A percentile compares a stretch with the other conserved stretches of the same genome.
These are phyloP conservation scores for Suhomyces tanzawaensis DNA, from an alignment of 805 yeast species.

Conservation along the genomic window DNA sequence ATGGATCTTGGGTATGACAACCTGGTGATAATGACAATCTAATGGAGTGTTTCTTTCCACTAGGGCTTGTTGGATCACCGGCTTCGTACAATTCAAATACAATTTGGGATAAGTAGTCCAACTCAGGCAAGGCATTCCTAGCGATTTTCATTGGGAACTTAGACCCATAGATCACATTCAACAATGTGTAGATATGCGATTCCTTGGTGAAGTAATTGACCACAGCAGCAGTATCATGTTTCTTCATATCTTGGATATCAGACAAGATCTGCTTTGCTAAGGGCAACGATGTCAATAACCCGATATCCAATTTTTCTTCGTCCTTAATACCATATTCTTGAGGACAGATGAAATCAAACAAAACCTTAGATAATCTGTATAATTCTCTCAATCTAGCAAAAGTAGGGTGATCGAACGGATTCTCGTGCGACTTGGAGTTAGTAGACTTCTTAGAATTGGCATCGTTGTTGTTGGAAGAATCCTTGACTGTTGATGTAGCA, in stretches of 20 bases:
- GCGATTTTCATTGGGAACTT: slow-evolving; percentile 94
- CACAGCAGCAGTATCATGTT: slow-evolving; percentile 76
- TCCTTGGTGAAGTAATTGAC: slow-evolving; percentile 95
- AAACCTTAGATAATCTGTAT: slow-evolving; percentile 83
- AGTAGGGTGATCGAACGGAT: slow-evolving; percentile 72
- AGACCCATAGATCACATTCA: slow-evolving; percentile 88
- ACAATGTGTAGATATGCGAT: slow-evolving; percentile 89
- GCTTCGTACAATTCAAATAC: slow-evolving; percentile 89
- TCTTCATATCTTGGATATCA: slow-evolving; percentile 78
- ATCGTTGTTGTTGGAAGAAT: slow-evolving; percentile 17
- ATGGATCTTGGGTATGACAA: slow-evolving; percentile 96
- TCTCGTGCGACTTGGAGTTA: slow-evolving; percentile 18
- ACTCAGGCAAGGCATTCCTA: slow-evolving; percentile 91
- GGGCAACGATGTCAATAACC: slow-evolving; percentile 89
- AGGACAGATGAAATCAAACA: slow-evolving; percentile 97
- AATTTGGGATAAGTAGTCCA: slow-evolving; percentile 92
- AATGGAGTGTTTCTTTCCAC: slow-evolving; percentile 81
- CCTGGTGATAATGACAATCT: slow-evolving; percentile 95
- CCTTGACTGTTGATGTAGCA: slow-evolving; percentile 21
- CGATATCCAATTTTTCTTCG: slow-evolving; percentile 93
- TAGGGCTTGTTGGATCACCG: slow-evolving; percentile 56
- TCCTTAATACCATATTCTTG: slow-evolving; percentile 98
- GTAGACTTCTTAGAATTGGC: slow-evolving; percentile 16
- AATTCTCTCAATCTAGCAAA: slow-evolving; percentile 82
- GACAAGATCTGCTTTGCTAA: slow-evolving; percentile 80